Conservation (phyloP, 441 rosid genomes). For the Pelargonium fulgidum region DNA sequence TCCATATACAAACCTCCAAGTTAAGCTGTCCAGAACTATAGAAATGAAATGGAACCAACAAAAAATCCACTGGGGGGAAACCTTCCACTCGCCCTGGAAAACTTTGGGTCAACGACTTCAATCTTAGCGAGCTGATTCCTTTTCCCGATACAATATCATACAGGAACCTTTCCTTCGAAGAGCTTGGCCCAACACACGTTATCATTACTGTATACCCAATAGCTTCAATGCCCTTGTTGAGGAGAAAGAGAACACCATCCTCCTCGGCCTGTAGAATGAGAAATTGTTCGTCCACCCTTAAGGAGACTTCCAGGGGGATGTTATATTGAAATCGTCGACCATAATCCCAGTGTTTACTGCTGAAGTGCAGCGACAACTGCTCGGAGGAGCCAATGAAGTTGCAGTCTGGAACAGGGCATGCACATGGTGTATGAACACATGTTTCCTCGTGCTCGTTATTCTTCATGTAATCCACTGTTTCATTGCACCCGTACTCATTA, state of each 20-base stretch:
- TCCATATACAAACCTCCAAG: constrained; percentile 30
- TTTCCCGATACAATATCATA: constrained; percentile 27
- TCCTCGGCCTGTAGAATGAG: constrained; percentile 36
- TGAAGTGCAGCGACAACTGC: constrained; percentile 29
- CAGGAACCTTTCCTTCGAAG: constrained; percentile 21
- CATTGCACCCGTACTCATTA: constrained; percentile 29
- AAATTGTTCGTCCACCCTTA: constrained; percentile 19
- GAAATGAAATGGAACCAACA: constrained; percentile 28
- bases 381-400: constrained; percentile 25
- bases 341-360: constrained; percentile 27
- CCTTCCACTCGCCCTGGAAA: constrained; percentile 31
- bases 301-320: constrained; percentile 19
- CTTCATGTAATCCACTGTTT: constrained; percentile 20
- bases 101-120: constrained; percentile 26
- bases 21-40: constrained; percentile 23
- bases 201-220: constrained; percentile 28
- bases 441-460: constrained; percentile 24
- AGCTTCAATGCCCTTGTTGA: constrained; percentile 21
- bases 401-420: constrained; percentile 31
- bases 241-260: constrained; percentile 33
- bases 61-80: constrained; percentile 26
- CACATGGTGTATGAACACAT: constrained; percentile 23
- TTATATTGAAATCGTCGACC: constrained; percentile 28
- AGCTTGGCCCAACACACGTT: constrained; percentile 31
- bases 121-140: constrained; percentile 26